Evolutionary conservation across 495 filamentous ascomycete species (phyloP), one percentile per base, ranked within the genome.

Genomic region (Aspergillus nanangensis): DNA sequence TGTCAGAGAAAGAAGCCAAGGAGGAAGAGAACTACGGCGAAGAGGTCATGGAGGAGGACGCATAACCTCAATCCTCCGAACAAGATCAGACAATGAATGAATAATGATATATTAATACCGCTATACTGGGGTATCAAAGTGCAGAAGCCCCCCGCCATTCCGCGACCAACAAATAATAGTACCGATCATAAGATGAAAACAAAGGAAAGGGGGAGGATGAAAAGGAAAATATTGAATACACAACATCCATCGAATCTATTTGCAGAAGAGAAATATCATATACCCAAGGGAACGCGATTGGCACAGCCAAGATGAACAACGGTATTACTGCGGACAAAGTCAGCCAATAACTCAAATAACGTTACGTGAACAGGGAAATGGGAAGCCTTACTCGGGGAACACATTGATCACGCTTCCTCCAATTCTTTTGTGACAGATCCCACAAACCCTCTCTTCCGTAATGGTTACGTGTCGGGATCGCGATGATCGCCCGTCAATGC

Each of bases 11-110:
- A 45, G 77, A 79, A 52, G 72, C 72, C 21, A 78, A 80, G 48
- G 90, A 90, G 58, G 92, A 94, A 51, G 89, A 89, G 49, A 87
- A 87, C 50, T 94, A 93, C 55, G 90, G 84, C 29, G 88, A 92
- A 66, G 88, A 94, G 55, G 80, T 73, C 19, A 69, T 82, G 1
- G 72, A 78, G 5, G 82, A 82, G 18, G 67, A 76, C 65, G 67
- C 67, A 54, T 71, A 56, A 67, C 42, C 8, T 20, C 22, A 24
- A 14, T 27, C 18, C 15, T 33, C 7, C 3, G 8, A n/a, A 18
- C 23, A 7, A 31, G 7, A 2, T 11, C 8, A 1, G 3, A 18
- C 10, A 35, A 17, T n/a, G 23, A 42, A 22, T 40, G 35, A 41
- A 37, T 25, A 44, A 49, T 43, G 17, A 41, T 38, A 51, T 44